phyloP scores from a whole-genome alignment of 169 alveolate species.

The Cryptosporidium sp. region DNA sequence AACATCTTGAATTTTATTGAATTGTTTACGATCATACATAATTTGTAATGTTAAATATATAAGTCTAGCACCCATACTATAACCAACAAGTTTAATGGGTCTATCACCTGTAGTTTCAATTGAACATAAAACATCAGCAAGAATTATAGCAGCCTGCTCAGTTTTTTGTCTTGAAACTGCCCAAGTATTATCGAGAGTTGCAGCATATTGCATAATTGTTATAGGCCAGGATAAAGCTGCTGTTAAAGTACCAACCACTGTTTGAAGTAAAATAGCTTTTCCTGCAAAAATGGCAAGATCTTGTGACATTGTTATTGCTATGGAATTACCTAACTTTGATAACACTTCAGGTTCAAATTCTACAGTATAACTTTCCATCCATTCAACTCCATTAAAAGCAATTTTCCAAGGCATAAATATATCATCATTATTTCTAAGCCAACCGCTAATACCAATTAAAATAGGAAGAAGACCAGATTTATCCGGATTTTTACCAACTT shows the following conservation, averaged over 20 bases:
- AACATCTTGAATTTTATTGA: constrained; percentile 86
- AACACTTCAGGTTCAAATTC: constrained; percentile 72
- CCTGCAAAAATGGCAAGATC: constrained; percentile 76
- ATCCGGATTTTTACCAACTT: constrained; percentile 14
- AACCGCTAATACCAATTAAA: constrained; percentile 64
- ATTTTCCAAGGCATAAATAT: constrained; percentile 51
- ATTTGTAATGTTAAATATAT: constrained; percentile 87
- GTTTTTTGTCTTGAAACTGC: constrained; percentile 88
- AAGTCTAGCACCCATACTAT: constrained; percentile 92
- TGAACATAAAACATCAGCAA: constrained; percentile 87
- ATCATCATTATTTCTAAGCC: constrained; percentile 57
- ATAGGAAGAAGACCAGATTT: constrained; percentile 61
- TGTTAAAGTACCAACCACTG: constrained; percentile 66
- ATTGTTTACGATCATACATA: constrained; percentile 81
- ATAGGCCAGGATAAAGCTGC: constrained; percentile 88
- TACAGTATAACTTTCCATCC: constrained; percentile 65
- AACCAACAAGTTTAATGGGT: constrained; percentile 91
- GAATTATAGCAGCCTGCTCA: constrained; percentile 87
- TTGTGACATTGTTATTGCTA: constrained; percentile 67
- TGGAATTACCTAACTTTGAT: constrained; percentile 52
- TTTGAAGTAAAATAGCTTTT: constrained; percentile 68
- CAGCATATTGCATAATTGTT: constrained; percentile 87
- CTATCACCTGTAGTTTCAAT: constrained; percentile 87
- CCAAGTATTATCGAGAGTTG: constrained; percentile 91
- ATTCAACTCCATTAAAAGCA: constrained; percentile 67